phyloP scores from a whole-genome alignment of 768 basidiomycete genomes.

The Suillus clintonianus region DNA sequence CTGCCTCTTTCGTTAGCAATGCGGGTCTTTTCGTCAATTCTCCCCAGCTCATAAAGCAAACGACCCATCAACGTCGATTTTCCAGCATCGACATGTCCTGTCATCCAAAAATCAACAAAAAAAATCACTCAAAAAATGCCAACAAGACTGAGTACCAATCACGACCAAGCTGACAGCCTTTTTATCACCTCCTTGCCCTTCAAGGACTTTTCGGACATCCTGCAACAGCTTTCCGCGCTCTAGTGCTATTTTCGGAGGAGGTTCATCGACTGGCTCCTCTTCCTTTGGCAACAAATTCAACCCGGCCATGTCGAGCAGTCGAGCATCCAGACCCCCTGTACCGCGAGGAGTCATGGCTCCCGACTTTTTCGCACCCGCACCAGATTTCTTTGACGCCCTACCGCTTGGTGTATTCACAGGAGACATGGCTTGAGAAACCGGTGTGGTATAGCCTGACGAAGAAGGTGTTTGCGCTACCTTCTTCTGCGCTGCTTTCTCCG shows the following conservation, averaged over 20 bases:
- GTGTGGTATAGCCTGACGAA: constrained; percentile 38
- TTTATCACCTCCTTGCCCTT: constrained; percentile 52
- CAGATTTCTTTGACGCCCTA: constrained; percentile 40
- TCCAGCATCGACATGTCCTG: constrained; percentile 98
- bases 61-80: constrained; percentile 98
- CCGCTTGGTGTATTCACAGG: constrained; percentile 44
- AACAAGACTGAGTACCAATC: constrained; percentile 60
- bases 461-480: constrained; percentile 33
- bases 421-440: constrained; percentile 49
- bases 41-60: constrained; percentile 88
- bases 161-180: constrained; percentile 86
- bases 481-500: constrained; percentile 58
- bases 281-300: constrained; percentile 63
- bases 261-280: constrained; percentile 44
- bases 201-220: constrained; percentile 63
- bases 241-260: constrained; percentile 63
- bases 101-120: constrained; percentile 11
- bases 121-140: background rate
- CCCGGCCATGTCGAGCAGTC: constrained; percentile 71
- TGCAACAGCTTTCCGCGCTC: constrained; percentile 82
- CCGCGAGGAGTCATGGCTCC: constrained; percentile 46
- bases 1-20: constrained; percentile 88
- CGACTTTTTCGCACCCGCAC: constrained; percentile 34
- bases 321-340: constrained; percentile 47
- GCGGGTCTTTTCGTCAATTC: constrained; percentile 82